These are phyloP conservation scores for Pichia insulana DNA, from an alignment of 805 yeast genomes.

Conservation along the genomic window DNA sequence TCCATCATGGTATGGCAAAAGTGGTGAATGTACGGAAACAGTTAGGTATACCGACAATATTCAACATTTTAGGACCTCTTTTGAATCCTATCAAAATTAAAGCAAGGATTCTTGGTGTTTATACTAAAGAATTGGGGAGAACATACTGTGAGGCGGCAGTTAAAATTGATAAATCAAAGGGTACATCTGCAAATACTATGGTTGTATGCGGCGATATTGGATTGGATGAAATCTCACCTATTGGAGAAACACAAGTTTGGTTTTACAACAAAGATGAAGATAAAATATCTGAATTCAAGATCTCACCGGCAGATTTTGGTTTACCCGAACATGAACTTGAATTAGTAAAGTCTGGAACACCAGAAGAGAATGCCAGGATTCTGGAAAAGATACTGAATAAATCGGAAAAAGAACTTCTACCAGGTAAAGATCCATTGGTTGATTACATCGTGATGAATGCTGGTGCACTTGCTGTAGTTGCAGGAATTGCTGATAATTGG, in stretches of 20 bases:
- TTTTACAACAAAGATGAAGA: constrained; percentile 33
- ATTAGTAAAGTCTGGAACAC: constrained; percentile 76
- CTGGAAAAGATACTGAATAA: constrained; percentile 38
- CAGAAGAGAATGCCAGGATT: constrained; percentile 67
- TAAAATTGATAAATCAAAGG: constrained; percentile 42
- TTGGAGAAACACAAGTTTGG: constrained; percentile 81
- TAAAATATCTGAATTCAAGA: constrained; percentile 32
- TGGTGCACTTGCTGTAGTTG: constrained; percentile 75
- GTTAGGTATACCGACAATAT: constrained; percentile 85
- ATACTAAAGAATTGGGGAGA: constrained; percentile 66
- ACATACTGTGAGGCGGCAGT: constrained; percentile 79
- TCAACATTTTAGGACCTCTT: constrained; percentile 89
- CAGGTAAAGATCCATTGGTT: constrained; percentile 54
- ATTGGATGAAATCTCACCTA: constrained; percentile 88
- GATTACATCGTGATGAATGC: constrained; percentile 90
- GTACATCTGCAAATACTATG: constrained; percentile 47
- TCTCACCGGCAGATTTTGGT: constrained; percentile 75
- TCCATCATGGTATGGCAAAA: constrained; percentile 83
- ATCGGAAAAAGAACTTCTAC: constrained; percentile 30
- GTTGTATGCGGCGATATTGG: constrained; percentile 93
- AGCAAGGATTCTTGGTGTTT: constrained; percentile 86
- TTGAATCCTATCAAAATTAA: constrained; percentile 80
- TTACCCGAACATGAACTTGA: constrained; percentile 61
- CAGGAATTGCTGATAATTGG: constrained; percentile 65
- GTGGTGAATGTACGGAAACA: constrained; percentile 72